Evolutionary conservation across 345 rosid genomes (phyloP), one percentile per base, ranked within the genome.

Genomic region (Rhizophora apiculata): DNA sequence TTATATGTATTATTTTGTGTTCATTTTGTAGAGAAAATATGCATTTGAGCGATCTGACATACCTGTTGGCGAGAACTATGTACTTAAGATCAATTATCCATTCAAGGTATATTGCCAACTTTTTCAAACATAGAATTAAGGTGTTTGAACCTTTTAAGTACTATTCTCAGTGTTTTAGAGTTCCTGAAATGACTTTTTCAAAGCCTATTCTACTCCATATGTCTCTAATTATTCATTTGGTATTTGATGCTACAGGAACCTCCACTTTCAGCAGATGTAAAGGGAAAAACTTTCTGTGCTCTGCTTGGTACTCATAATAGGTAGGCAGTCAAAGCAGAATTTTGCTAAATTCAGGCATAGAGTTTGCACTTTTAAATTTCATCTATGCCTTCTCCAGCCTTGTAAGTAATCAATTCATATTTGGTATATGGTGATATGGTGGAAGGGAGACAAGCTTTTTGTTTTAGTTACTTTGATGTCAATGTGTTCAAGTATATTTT

Each of bases 281-380:
- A 82, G 75, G 99, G 99, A 64, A 83, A 90, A 82, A 86, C 80
- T 18, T 95, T 92, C 79, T 72, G 75, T 73, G 86, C 96, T 75
- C 73, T 95, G 79, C 93, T 90, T 65, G 99, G 97, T 64, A 84
- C 96, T 78, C 87, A 88, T 77, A 72, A 82, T 89, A 95, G 99
- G 99, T 95, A 71, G 69, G 71, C 68, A 60, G 56, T 46, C 69
- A 29, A 51, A 53, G 27, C 54, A 39, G 21, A 19, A 32, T 27
- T 55, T 30, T 62, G 31, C 55, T 59, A 43, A 55, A 43, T 19
- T 30, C 56, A n/a, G 27, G 48, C 34, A n/a, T 39, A 10, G 1
- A 59, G 60, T 34, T 56, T 53, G 68, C 43, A 37, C 18, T 55
- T 73, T 39, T 67, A 51, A 31, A 34, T 29, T 72, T 59, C 30